Evolutionary conservation across 2,329 filamentous ascomycete species (phyloP).

Genomic region (Periconia sp.): DNA sequence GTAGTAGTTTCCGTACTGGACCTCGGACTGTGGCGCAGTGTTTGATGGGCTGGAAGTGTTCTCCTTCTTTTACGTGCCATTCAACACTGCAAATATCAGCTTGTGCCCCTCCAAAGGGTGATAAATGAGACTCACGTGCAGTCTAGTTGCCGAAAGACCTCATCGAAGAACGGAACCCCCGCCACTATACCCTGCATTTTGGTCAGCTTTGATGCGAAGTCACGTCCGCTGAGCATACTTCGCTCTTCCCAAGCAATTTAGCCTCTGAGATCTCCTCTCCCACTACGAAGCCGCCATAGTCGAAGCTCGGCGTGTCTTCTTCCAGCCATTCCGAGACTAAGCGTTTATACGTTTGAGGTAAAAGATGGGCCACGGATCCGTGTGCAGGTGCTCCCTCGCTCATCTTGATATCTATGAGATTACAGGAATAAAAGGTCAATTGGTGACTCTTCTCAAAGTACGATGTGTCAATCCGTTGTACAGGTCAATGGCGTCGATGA

Average conservation of each 20-base stretch:
- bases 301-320: constrained; percentile 95
- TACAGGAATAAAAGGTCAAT: no score
- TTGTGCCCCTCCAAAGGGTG: neutral
- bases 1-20: constrained; percentile 79
- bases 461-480: no score
- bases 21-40: constrained; percentile 82
- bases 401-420: constrained; percentile 25
- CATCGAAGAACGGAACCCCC: constrained; percentile 92
- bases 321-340: constrained; percentile 85
- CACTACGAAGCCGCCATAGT: constrained; percentile 97
- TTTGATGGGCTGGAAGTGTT: constrained; percentile 63
- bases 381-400: constrained; percentile 61
- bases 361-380: constrained; percentile 72
- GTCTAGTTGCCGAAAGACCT: constrained; percentile 87
- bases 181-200: constrained; percentile 74
- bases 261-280: constrained; percentile 66
- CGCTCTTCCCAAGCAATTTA: constrained; percentile 63
- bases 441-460: no score
- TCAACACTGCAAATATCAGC: constrained; percentile 62
- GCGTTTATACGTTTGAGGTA: constrained; percentile 84
- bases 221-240: constrained; percentile 42
- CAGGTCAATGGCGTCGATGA: no score
- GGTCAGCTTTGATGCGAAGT: constrained; percentile 5
- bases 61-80: constrained; percentile 84
- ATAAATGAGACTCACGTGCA: constrained; percentile 65